Conservation (phyloP, 2,329 filamentous ascomycete genomes). For the Fusarium oxysporum region DNA sequence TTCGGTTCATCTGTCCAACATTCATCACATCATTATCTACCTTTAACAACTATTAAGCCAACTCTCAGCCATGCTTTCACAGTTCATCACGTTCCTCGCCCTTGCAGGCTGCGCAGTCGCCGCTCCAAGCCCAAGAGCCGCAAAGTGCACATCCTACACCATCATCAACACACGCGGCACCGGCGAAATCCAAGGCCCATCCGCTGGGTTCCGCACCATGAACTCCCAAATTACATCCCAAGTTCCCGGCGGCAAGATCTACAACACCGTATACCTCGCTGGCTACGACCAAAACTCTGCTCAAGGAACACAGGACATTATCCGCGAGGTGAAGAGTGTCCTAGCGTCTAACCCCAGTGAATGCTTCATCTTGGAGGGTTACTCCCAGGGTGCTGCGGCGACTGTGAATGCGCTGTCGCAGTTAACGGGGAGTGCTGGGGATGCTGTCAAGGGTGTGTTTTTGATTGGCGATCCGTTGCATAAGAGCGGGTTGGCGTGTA, state of each 20-base stretch:
- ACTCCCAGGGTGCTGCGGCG: constrained; percentile 20
- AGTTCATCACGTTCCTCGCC: neutral
- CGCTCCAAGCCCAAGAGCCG: neutral
- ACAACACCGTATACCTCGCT: constrained; percentile 21
- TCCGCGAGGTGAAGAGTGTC: constrained; percentile 6
- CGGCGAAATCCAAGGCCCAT: constrained; percentile 1
- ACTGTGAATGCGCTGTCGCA: constrained; percentile 14
- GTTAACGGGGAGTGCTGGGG: constrained; percentile 5
- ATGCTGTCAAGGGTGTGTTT: constrained; percentile 12
- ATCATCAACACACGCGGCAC: constrained; percentile 27
- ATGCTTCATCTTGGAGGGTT: constrained; percentile 16
- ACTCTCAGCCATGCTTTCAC: neutral
- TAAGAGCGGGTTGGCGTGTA: constrained; percentile 7
- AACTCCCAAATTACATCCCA: constrained; percentile 11
- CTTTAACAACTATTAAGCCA: no score
- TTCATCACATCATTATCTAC: neutral
- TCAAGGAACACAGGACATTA: constrained; percentile 1
- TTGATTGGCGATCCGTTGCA: constrained; percentile 13
- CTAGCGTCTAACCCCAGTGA: constrained; percentile 1
- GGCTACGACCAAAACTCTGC: constrained; percentile 7
- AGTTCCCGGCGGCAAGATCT: constrained; percentile 8
- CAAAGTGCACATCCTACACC: constrained; percentile 14
- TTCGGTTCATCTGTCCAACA: no score
- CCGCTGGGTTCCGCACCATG: constrained; percentile 20
- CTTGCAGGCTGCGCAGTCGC: neutral